Evolutionary conservation across 306 rosid species (phyloP), one percentile per base, ranked within the genome.

Genomic region (Morella rubra): DNA sequence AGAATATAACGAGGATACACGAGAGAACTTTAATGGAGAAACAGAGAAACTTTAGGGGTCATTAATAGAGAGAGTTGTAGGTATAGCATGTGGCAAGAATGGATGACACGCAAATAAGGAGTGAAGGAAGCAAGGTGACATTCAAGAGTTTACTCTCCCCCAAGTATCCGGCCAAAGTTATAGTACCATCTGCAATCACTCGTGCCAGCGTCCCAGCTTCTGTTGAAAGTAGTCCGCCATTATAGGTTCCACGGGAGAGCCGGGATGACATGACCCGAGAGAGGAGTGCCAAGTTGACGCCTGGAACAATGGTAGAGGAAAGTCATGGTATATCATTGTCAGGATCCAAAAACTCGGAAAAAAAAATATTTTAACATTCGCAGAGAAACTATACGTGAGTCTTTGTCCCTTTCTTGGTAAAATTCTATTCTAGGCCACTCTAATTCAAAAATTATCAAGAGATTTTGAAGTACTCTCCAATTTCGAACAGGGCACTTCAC

Each of bases 171-270:
- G 91, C 97, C 62, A 91, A 76, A 64, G 99, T 96, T 42, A 96
- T 96, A 1, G 98, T 90, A 62, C 77, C 93, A 83, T 96, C 99
- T 62, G 99, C 99, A 37, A 91, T 75, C 76, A 96, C 99, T 77
- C 99, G 87, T 10, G 98, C 99, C 40, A 96, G 74, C 3, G 99
- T 96, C 15, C 99, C 99, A 0, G 99, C 99, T 80, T 96, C 99
- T 0, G 99, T 96, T 20, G 99, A 96, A 10, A 96, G 85, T 47
- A 96, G 86, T 44, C 99, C 99, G 0, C 96, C 96, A 11, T 96
- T 96, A 49, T 88, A 96, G 44, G 99, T 96, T 72, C 99, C 99
- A 1, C 99, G 99, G 16, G 99, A 89, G 77, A 96, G 99, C 82
- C 99, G 82, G 0, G 99, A 89, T 4, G 99, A 92, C 99, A 96